Evolutionary conservation across 2,329 filamentous ascomycete species (phyloP).

Genomic region (Monilinia fructigena): DNA sequence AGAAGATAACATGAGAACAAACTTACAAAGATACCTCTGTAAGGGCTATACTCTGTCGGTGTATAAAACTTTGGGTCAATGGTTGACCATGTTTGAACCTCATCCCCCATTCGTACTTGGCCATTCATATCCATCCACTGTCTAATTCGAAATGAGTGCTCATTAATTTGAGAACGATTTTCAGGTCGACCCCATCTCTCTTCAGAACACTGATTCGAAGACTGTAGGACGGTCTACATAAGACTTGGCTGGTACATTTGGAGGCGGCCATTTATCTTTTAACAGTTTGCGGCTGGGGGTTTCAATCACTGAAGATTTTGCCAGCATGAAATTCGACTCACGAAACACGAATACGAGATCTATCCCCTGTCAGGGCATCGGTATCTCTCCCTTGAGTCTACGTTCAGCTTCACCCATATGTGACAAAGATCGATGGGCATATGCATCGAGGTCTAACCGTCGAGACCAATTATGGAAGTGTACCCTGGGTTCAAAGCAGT

Average conservation of each 20-base stretch:
- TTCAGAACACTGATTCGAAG: neutral
- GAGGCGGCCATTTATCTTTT: constrained; percentile 66
- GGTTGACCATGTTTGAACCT: constrained; percentile 65
- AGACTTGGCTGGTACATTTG: constrained; percentile 59
- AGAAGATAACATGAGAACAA: neutral
- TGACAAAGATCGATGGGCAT: constrained; percentile 13
- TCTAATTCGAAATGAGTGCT: constrained; percentile 70
- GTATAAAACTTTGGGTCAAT: constrained; percentile 74
- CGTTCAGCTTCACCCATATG: constrained; percentile 3
- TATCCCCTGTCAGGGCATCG: neutral
- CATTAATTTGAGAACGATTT: constrained; percentile 59
- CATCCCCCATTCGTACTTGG: constrained; percentile 52
- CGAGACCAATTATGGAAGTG: constrained; percentile 55
- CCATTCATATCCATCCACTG: constrained; percentile 70
- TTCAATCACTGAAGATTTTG: neutral
- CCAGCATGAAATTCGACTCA: constrained; percentile 16
- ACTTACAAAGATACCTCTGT: constrained; percentile 79
- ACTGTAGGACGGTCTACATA: constrained; percentile 50
- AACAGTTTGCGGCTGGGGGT: no score
- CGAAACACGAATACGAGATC: neutral
- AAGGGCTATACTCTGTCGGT: constrained; percentile 76
- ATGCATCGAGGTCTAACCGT: constrained; percentile 43
- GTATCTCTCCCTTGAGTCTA: constrained; percentile 12
- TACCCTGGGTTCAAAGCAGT: constrained; percentile 69
- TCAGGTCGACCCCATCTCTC: constrained; percentile 24